Base-by-base conservation (phyloP, 495 filamentous ascomycete species). In the Xylaria flabelliformis region DNA sequence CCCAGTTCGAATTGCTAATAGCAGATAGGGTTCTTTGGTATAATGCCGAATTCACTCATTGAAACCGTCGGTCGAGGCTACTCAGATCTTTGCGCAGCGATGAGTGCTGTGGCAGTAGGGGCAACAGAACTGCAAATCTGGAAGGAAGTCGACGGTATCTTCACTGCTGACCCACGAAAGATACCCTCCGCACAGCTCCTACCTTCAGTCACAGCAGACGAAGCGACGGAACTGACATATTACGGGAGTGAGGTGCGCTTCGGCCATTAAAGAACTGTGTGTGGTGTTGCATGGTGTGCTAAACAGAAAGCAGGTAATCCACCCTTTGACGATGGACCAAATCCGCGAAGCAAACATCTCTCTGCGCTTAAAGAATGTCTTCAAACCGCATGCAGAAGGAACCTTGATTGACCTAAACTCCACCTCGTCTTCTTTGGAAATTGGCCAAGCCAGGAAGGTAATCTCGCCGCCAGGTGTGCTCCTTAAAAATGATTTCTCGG, bases 101-200 rank as follows among this genome's bases (percentile, higher is more conserved):
- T 88, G 67, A 80, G 82, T 56, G 84, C 85, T 29, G 81, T 85
- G 12, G 85, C 84, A 1, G 73, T 85, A n/a, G 68, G 77, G 24
- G 86, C 86, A n/a, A 61, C 72, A 58, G 86, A 87, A 64, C 79
- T 88, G 2, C 86, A 88, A 70, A 83, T 88, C 64, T 88, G 86
- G 86, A 88, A 88, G 64, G 86, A 88, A 73, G 86, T 88, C 51
- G 86, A 88, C 67, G 86, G 86, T 64, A 87, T 88, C 74, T 88
- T 88, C 72, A 88, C 86, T n/a, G 86, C 86, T 34, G 86, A 88
- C 62, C 86, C 86, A 32, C 80, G 85, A 73, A 86, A 86, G 64
- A 85, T 88, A 9, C 84, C 85, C 19, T 86, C 85, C 0, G 86
- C 86, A 10, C 76, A 78, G 39, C 76, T 88, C 1, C 76, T 88